Conservation (phyloP, 2,329 filamentous ascomycete species). For the Massarina eburnea region DNA sequence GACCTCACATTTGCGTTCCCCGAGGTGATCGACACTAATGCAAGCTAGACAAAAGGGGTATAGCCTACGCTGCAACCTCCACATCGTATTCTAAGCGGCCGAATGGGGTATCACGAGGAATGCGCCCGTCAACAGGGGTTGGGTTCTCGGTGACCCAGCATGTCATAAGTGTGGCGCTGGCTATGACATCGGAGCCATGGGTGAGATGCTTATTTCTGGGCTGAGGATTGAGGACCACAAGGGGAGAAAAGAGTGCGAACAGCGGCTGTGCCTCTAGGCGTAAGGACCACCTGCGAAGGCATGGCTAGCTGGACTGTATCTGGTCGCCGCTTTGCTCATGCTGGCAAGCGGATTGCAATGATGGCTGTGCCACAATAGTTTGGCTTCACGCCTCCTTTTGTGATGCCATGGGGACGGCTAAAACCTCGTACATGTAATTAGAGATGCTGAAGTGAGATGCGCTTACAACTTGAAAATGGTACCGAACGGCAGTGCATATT, state of each 20-base stretch:
- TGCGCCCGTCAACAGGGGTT: neutral
- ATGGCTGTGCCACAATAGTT: too few relatives aligned
- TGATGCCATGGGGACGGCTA: neutral
- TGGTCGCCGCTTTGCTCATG: neutral
- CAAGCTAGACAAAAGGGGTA: conserved; percentile 19
- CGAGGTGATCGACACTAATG: conserved; percentile 4
- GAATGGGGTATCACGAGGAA: neutral
- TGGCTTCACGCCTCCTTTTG: too few relatives aligned
- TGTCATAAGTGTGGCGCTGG: neutral
- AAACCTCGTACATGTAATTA: too few relatives aligned
- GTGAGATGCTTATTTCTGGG: neutral
- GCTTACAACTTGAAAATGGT: neutral
- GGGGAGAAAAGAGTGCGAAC: neutral
- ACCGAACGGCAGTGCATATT: neutral
- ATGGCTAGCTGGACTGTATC: neutral
- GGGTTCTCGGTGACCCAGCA: neutral
- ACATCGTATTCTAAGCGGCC: neutral
- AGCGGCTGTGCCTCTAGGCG: neutral
- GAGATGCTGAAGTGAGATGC: too few relatives aligned
- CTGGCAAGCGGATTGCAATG: too few relatives aligned
- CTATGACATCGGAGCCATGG: neutral
- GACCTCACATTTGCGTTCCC: neutral
- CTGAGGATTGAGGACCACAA: neutral
- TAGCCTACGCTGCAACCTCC: neutral
- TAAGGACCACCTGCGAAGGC: too few relatives aligned